Evolutionary conservation across 2,329 filamentous ascomycete genomes (phyloP), one percentile per base, ranked within the genome.

Genomic region (Fusarium incarnatum): DNA sequence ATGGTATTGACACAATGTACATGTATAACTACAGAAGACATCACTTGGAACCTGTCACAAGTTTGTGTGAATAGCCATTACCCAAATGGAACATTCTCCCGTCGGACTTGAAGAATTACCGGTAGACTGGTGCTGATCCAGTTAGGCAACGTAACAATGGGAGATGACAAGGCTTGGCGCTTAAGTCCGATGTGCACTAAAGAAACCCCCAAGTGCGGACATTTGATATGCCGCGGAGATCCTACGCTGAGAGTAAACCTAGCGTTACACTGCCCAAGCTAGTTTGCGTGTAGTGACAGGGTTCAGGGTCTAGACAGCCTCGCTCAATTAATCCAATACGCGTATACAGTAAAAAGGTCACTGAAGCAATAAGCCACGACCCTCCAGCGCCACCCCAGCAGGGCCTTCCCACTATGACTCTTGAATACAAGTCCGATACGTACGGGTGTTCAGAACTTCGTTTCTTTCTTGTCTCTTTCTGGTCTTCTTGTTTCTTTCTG

Each of bases 61-160:
- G 4, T 0, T 37, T n/a, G 18, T 37, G 2, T 3, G 4, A n/a
- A 37, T 10, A n/a, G 34, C 10, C 34, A 7, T 12, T n/a, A 0
- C 18, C 34, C 18, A 7, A 3, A 7, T 37, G 3, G 10, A n/a
- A 37, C 3, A 0, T 37, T 0, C 18, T 37, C 18, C 18, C 34
- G n/a, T 4, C 2, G 6, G 34, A 37, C 10, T 12, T 12, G 6
- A 37, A 7, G 10, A 7, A 37, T 12, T n/a, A 4, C 34, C 34
- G 2, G 10, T 12, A 37, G 34, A 37, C 11, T n/a, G 18, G 3
- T 37, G 34, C 34, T n/a, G 18, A 37, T 37, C 18, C 10, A 12
- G 34, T n/a, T 18, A 4, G 34, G 34, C 1, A 37, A n/a, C 18
- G 34, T 37, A 37, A n/a, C 34, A 12, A n/a, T 10, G 18, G 34